Conservation (phyloP, 192 early-diverging fungal species). For the Coemansia sp. region DNA sequence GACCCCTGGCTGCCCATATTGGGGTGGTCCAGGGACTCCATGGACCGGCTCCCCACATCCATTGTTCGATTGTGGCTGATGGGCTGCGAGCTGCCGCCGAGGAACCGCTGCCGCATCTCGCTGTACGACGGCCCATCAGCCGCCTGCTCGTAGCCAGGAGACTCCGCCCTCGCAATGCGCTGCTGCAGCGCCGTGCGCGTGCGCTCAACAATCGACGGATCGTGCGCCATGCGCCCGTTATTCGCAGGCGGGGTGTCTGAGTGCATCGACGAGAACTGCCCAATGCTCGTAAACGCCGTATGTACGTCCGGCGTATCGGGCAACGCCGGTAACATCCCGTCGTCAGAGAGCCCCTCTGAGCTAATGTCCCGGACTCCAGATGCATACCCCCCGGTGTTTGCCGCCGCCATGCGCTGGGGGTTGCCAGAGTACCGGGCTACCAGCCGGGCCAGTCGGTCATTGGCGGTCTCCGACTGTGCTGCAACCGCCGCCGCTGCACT, state of each 20-base stretch:
- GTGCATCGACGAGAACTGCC: not conserved
- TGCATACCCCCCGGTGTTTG: not conserved
- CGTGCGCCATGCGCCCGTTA: not conserved
- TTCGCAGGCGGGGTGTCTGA: not conserved
- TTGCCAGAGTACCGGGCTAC: constrained; percentile 31
- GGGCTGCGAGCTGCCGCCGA: not conserved
- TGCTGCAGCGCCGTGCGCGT: constrained; percentile 30
- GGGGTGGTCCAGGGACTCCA: constrained; percentile 45
- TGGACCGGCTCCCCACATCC: constrained; percentile 12
- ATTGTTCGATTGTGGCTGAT: not conserved
- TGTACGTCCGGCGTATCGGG: constrained; percentile 33
- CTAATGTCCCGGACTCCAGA: constrained; percentile 1
- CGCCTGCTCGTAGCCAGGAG: not conserved
- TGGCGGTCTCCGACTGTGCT: not conserved
- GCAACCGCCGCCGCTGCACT: not conserved
- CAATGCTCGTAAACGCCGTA: constrained; percentile 20
- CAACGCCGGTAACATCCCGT: constrained; percentile 5
- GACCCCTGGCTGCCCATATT: constrained; percentile 49
- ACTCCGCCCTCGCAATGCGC: constrained; percentile 11
- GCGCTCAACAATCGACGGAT: constrained; percentile 29
- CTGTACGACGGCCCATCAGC: constrained; percentile 1
- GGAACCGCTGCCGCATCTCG: constrained; percentile 16
- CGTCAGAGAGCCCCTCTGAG: constrained; percentile 22
- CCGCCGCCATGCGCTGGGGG: not conserved
- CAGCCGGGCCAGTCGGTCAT: constrained; percentile 27